A percentile compares a stretch with the other conserved stretches of the same genome.
Evolutionary conservation across 2,329 filamentous ascomycete genomes (phyloP).

Genomic region (Trichoderma semiorbis): DNA sequence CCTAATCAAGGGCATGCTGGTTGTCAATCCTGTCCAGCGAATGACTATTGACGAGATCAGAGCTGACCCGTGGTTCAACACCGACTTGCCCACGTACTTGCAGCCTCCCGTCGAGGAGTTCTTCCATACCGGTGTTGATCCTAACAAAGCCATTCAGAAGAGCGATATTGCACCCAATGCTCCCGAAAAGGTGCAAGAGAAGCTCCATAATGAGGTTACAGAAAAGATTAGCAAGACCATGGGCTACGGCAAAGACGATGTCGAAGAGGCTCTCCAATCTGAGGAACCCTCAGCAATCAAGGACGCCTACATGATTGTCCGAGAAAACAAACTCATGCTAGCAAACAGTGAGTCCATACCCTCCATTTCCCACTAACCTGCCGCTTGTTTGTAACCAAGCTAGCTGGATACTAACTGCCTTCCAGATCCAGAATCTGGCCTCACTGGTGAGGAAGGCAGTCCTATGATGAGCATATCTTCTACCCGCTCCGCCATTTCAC

Average conservation of each 20-base stretch:
- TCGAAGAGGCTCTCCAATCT: conserved; percentile 87
- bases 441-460: conserved; percentile 42
- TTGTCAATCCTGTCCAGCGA: conserved; percentile 90
- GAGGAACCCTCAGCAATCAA: conserved; percentile 97
- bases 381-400: conserved; percentile 24
- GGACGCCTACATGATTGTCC: conserved; percentile 95
- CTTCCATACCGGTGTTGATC: conserved; percentile 88
- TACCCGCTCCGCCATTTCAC: conserved; percentile 51
- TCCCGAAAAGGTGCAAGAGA: conserved; percentile 75
- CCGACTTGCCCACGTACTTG: conserved; percentile 81
- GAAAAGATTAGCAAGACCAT: conserved; percentile 96
- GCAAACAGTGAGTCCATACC: conserved; percentile 69
- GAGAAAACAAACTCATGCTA: conserved; percentile 97
- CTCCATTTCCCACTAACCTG: conserved; percentile 9
- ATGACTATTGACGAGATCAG: conserved; percentile 93
- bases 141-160: conserved; percentile 84
- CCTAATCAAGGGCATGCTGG: conserved; percentile 89
- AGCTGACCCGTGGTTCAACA: conserved; percentile 89
- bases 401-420: conserved; percentile 31
- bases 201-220: conserved; percentile 87
- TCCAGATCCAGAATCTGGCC: conserved; percentile 29
- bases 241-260: conserved; percentile 93
- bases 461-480: conserved; percentile 54
- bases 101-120: conserved; percentile 88
- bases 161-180: conserved; percentile 77